Evolutionary conservation across 116 monocot genomes (phyloP), one percentile per base, ranked within the genome.

Genomic region (Iris pallida): DNA sequence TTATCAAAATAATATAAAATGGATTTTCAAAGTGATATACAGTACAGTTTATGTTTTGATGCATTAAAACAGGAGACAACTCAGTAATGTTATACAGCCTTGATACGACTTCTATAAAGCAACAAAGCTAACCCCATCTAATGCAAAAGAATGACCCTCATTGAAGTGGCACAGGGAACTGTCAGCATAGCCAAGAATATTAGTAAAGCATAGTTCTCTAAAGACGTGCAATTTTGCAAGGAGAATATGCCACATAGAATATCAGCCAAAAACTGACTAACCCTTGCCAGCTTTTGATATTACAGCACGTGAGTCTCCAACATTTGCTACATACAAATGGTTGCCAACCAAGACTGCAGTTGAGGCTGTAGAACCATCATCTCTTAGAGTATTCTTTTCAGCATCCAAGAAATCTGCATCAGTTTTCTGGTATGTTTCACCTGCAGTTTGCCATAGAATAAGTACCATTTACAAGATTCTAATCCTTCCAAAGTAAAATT

Each of bases 291-390:
- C 84, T 61, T 85, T 89, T 41, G 96, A 96, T 68, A 96, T 82
- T 40, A 96, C 80, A 64, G 92, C 81, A 58, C 96, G 89, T 64
- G 96, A 96, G 79, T 96, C 96, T 75, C 96, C 96, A 83, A 96
- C 96, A 92, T 96, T 96, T 64, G 89, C 96, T 49, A 96, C 89
- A 73, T 87, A 96, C 17, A 92, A 73, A 72, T 73, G 78, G 55
- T 76, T 80, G 16, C 87, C 96, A 74, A 96, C 82, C 61, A 96
- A 80, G 75, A 96, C 82, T 48, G 96, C 96, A 55, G 96, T 89
- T 68, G 96, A 92, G 60, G 96, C 96, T 54, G 96, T 96, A 30
- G 96, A 96, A 12, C 96, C 92, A 74, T 92, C 96, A 80, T 96
- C 96, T 73, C 96, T 88, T 47, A 81, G 73, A 47, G 79, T 80